phyloP scores from a whole-genome alignment of 208 protist species.

The Leishmania major region DNA sequence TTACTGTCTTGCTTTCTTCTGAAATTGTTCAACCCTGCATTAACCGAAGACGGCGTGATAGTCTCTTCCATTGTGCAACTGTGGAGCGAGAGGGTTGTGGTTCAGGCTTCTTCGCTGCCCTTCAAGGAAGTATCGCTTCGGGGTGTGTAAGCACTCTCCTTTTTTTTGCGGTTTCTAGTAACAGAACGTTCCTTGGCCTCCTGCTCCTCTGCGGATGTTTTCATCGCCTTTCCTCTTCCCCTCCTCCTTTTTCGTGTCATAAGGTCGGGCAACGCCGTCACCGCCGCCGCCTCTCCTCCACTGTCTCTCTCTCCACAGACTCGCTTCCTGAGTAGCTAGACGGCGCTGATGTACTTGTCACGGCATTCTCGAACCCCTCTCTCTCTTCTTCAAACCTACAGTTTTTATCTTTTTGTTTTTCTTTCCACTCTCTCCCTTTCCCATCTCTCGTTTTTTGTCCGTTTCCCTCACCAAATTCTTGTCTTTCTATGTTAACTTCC shows the following conservation, averaged over 20 bases:
- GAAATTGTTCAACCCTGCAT: background rate
- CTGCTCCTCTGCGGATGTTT: background rate
- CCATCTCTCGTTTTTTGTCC: background rate
- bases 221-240: background rate
- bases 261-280: background rate
- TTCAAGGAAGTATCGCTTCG: background rate
- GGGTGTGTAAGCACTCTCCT: background rate
- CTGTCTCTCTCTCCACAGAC: background rate
- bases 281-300: background rate
- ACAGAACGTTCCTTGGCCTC: background rate
- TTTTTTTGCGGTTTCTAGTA: slow-evolving; percentile 5
- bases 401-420: slow-evolving; percentile 5
- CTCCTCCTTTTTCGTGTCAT: background rate
- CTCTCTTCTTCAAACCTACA: background rate
- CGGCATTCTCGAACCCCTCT: background rate
- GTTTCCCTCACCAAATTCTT: slow-evolving; percentile 1
- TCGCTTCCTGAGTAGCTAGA: background rate
- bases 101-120: background rate
- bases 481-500: too few species aligned
- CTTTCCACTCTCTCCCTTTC: background rate
- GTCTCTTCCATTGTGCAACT: background rate
- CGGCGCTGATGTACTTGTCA: background rate
- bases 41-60: background rate
- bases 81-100: background rate
- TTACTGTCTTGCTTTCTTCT: background rate